phyloP scores from a whole-genome alignment of 139 green algal species.

The Pleodorina starrii region DNA sequence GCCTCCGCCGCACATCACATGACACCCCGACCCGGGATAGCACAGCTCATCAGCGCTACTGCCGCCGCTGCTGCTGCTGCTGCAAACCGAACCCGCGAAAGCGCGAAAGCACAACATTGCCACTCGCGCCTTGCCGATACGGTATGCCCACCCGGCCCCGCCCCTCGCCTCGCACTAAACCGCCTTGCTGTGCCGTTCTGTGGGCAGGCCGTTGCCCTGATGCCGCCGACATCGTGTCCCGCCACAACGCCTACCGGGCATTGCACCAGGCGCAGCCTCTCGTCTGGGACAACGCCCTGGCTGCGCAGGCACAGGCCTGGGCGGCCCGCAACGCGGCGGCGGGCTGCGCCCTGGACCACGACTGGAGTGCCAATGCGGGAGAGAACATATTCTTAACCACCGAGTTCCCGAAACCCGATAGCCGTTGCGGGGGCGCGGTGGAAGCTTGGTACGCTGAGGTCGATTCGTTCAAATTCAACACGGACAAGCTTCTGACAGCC shows the following conservation, averaged over 20 bases:
- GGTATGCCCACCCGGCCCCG: no score
- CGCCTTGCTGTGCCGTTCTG: no score
- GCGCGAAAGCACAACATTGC: no score
- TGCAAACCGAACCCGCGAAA: no score
- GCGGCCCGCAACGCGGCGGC: neutral
- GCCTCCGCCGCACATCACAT: no score
- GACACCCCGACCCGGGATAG: no score
- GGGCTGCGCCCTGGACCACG: neutral
- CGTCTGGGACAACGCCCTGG: neutral
- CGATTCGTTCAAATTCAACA: neutral
- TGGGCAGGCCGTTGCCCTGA: no score
- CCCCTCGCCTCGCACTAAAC: no score
- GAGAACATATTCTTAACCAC: neutral
- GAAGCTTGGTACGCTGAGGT: neutral
- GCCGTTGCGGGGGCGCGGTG: neutral
- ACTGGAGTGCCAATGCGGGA: neutral
- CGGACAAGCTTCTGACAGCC: neutral
- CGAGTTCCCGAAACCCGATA: neutral
- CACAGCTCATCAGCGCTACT: no score
- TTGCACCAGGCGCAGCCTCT: neutral
- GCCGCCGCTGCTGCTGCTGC: no score
- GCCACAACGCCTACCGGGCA: neutral
- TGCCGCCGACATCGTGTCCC: neutral
- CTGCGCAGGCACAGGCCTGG: neutral
- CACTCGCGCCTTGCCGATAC: no score